Base-by-base conservation (phyloP, 768 basidiomycete species). In the Macrolepiota albuminosa region DNA sequence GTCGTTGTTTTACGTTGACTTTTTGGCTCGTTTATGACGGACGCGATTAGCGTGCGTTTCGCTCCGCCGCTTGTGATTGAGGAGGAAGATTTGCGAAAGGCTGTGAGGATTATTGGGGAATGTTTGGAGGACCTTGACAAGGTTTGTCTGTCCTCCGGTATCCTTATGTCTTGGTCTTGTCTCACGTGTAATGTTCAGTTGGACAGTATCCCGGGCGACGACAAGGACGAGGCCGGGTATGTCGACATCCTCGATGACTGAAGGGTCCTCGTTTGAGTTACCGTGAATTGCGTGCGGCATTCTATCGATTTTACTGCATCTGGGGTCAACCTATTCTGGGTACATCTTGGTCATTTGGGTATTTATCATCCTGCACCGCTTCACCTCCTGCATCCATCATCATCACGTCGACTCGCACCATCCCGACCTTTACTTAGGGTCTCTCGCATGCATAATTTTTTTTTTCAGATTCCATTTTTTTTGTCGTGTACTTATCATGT, bases 51-150 rank as follows among this genome's bases (percentile, higher is more conserved):
- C 56, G 91, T 99, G 66, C 94, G 96, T 36, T 96, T 99, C 71
- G 93, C 97, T 2, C 96, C 96, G 2, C 96, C 96, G 2, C 75
- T 99, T 57, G 93, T 98, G 62, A 99, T 99, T 60, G 79, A 84
- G n/a, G 93, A 97, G 68, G 85, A 83, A 21, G 93, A 97, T 61
- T 69, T 98, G 61, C 77, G 79, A 71, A 85, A 84, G 71, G 89
- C 87, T 24, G 81, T 97, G 14, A 73, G 71, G 58, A 85, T 91
- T 58, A 93, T 99, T 67, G 84, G 84, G 24, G 83, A 90, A 65
- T 87, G 84, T 54, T 75, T 98, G 49, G 72, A 75, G 11, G 95
- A 97, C 68, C 81, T 98, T 49, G 96, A 98, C 71, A 76, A 78
- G 71, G 89, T 90, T 43, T 52, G 81, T 74, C 43, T 31, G 9